These are phyloP conservation scores for Sesbania bispinosa DNA, from an alignment of 306 rosid genomes.

Conservation along the genomic window DNA sequence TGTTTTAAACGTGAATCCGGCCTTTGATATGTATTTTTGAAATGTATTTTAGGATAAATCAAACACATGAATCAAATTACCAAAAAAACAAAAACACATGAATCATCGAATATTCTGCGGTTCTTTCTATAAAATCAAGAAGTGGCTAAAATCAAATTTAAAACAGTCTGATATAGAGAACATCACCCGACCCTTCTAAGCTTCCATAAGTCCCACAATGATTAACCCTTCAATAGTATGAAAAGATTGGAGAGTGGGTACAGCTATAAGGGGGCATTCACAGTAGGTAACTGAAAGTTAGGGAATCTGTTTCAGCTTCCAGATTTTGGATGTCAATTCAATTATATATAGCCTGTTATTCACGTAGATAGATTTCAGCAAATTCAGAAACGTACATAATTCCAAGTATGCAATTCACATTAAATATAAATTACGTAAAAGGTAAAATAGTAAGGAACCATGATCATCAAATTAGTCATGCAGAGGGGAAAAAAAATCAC, in stretches of 20 bases:
- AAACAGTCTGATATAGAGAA: not conserved
- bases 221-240: not conserved
- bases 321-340: not conserved
- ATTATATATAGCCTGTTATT: not conserved
- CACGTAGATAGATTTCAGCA: not conserved
- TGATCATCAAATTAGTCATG: not conserved
- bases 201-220: not conserved
- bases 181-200: not conserved
- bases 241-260: not conserved
- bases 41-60: too few relatives aligned
- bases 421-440: too few relatives aligned
- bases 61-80: too few relatives aligned
- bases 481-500: not conserved
- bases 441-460: too few relatives aligned
- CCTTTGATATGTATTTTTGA: too few relatives aligned
- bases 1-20: too few relatives aligned
- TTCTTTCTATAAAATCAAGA: not conserved
- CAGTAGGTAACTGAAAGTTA: not conserved
- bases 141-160: constrained; percentile 10
- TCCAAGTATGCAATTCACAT: not conserved
- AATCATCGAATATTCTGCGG: not conserved
- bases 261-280: not conserved
- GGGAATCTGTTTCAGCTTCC: not conserved
- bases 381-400: not conserved
- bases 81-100: too few relatives aligned